phyloP scores from a whole-genome alignment of 2,329 filamentous ascomycete genomes.

The Paecilomyces dactylethromorphus region DNA sequence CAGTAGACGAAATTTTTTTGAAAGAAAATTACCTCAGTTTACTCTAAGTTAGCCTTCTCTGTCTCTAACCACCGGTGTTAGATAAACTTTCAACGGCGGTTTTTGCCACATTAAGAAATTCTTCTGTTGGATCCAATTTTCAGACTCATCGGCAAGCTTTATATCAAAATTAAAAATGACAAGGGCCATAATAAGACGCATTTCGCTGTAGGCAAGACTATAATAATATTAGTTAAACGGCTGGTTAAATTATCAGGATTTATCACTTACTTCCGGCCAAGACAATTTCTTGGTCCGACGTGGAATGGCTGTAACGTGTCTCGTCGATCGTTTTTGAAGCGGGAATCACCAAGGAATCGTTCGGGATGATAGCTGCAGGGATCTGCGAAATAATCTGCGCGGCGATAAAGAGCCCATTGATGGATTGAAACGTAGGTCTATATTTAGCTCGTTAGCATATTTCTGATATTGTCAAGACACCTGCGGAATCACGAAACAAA shows the following conservation, averaged over 20 bases:
- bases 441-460: not conserved
- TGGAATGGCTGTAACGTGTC: conserved; percentile 45
- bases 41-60: too few species aligned
- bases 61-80: conserved; percentile 20
- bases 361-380: conserved; percentile 44
- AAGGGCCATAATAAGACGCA: conserved; percentile 43
- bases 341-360: conserved; percentile 22
- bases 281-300: conserved; percentile 44
- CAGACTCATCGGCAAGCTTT: conserved; percentile 29
- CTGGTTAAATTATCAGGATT: not conserved
- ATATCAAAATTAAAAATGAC: conserved; percentile 48
- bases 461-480: not conserved
- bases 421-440: conserved; percentile 39
- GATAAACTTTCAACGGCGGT: conserved; percentile 26
- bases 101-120: conserved; percentile 39
- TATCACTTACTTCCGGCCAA: conserved; percentile 43
- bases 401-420: conserved; percentile 42
- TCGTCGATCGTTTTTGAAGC: conserved; percentile 36
- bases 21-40: too few species aligned
- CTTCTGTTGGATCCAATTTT: conserved; percentile 35
- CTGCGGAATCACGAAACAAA: conserved; percentile 1
- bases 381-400: conserved; percentile 39
- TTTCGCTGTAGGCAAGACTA: conserved; percentile 46
- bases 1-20: too few species aligned
- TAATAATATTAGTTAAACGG: not conserved